Evolutionary conservation across 2,329 filamentous ascomycete genomes (phyloP).

Genomic region (Beauveria sp.): DNA sequence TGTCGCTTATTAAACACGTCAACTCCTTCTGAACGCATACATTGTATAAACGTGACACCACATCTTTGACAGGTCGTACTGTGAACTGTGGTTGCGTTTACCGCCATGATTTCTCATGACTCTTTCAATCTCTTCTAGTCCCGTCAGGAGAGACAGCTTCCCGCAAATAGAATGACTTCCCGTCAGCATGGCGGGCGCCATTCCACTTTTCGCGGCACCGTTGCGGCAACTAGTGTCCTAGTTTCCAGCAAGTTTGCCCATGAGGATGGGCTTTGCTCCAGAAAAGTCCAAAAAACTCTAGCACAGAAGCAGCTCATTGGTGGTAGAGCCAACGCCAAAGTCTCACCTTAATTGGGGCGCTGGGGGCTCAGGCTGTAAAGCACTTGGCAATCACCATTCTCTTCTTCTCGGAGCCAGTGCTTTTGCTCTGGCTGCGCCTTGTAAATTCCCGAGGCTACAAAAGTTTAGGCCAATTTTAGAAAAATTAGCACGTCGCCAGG

Average conservation of each 20-base stretch:
- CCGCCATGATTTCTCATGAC: not conserved
- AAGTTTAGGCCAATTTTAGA: not conserved
- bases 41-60: too few species aligned
- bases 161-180: not conserved
- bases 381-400: not conserved
- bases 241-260: not conserved
- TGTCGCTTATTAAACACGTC: not conserved
- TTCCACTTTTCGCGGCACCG: not conserved
- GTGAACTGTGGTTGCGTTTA: not conserved
- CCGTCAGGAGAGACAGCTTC: too few species aligned
- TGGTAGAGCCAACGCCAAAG: not conserved
- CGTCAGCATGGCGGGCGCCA: not conserved
- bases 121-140: not conserved
- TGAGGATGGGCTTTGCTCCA: not conserved
- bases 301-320: not conserved
- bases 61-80: not conserved
- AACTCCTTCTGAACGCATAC: not conserved
- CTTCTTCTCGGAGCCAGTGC: too few species aligned
- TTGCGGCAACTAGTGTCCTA: not conserved
- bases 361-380: too few species aligned
- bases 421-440: not conserved
- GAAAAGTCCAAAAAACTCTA: not conserved
- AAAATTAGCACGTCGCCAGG: not conserved
- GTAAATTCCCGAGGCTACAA: not conserved
- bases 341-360: slow-evolving; percentile 4